Evolutionary conservation across 768 basidiomycete species (phyloP).

Genomic region (Mrakia hoshinonis): DNA sequence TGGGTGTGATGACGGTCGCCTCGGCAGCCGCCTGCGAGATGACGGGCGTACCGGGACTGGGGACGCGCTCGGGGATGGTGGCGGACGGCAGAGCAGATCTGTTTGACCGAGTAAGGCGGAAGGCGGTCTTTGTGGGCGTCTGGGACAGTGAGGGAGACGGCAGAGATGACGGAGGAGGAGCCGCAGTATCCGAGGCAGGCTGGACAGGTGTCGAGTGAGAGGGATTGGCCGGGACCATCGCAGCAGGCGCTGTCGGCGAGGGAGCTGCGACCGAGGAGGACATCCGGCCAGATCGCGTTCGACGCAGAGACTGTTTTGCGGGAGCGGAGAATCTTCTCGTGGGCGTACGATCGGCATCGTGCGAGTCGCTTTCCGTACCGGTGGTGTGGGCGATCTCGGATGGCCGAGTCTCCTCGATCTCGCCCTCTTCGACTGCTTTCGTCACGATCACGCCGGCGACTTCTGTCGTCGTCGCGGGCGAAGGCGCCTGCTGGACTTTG

Average conservation of each 20-base stretch:
- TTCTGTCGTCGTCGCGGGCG: neutral
- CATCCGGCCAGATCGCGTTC: too few relatives aligned
- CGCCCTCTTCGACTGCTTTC: neutral
- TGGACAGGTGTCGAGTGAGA: too few relatives aligned
- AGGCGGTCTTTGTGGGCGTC: neutral
- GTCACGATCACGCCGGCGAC: neutral
- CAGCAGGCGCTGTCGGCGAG: too few relatives aligned
- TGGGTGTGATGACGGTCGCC: neutral
- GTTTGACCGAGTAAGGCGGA: neutral
- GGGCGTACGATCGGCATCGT: too few relatives aligned
- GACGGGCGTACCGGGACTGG: neutral
- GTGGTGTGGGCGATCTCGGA: too few relatives aligned
- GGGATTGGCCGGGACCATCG: too few relatives aligned
- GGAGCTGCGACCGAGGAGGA: too few relatives aligned
- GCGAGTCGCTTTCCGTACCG: too few relatives aligned
- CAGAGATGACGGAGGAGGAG: neutral
- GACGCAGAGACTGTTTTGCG: too few relatives aligned
- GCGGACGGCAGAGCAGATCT: neutral
- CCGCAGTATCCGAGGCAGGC: neutral
- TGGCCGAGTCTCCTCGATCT: too few relatives aligned
- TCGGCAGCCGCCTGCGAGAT: neutral
- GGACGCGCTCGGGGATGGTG: neutral
- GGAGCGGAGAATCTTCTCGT: too few relatives aligned
- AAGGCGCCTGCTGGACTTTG: neutral
- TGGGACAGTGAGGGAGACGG: neutral